These are phyloP conservation scores for maize (Zea mays) DNA, from an alignment of 176 grass and related monocot species.

Conservation along the genomic window Zm-B73-REFERENCE-NAM-5.0 NC_050096.1:31351001-31351500, in stretches of 20 bases:
- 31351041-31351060: too few relatives aligned
- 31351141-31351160: too few relatives aligned
- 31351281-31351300: background rate
- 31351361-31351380: background rate
- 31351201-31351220: too few relatives aligned
- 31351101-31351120: too few relatives aligned
- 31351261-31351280: slow-evolving; percentile 29
- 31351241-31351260: background rate
- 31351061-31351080: too few relatives aligned
- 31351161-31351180: too few relatives aligned
- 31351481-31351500: background rate
- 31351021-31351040: too few relatives aligned
- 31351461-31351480: background rate
- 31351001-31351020: too few relatives aligned
- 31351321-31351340: background rate
- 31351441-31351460: background rate
- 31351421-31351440: slow-evolving; percentile 28
- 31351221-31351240: too few relatives aligned
- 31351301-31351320: slow-evolving; percentile 8
- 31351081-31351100: too few relatives aligned
- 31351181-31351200: too few relatives aligned
- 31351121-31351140: too few relatives aligned
- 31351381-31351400: background rate
- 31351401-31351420: background rate
- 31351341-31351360: background rate